These are phyloP conservation scores for Nymphaea colorata DNA, from an alignment of 164 flowering plant genomes.

Conservation along the genomic window DNA sequence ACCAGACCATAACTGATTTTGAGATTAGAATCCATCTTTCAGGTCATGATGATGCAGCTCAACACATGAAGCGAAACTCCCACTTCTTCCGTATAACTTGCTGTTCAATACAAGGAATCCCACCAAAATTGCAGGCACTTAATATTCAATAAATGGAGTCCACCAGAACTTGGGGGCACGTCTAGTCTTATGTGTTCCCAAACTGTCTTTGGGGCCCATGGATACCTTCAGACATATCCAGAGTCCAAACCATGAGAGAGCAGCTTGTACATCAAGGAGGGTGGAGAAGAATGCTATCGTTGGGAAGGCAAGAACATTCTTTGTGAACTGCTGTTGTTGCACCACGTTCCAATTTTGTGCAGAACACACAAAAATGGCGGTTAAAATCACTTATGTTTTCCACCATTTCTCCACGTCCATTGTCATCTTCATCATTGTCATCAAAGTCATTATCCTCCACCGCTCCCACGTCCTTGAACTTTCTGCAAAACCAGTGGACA, in stretches of 20 bases:
- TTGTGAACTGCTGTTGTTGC: slow-evolving; percentile 35
- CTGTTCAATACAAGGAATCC: too few species aligned
- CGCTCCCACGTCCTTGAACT: slow-evolving; percentile 5
- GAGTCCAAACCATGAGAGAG: background rate
- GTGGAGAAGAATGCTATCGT: background rate
- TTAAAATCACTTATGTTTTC: slow-evolving; percentile 7
- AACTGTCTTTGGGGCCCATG: background rate
- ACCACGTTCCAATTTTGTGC: slow-evolving; percentile 44
- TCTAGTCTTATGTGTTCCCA: background rate
- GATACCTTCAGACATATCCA: background rate
- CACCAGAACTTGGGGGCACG: background rate
- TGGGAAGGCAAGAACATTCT: slow-evolving; percentile 37
- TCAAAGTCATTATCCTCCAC: slow-evolving; percentile 18
- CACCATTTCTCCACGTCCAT: slow-evolving; percentile 11
- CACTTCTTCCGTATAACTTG: too few species aligned
- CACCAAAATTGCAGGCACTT: too few species aligned
- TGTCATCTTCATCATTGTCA: slow-evolving; percentile 10
- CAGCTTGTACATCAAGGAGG: background rate
- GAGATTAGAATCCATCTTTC: too few species aligned
- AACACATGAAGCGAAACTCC: too few species aligned
- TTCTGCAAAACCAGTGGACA: slow-evolving; percentile 12
- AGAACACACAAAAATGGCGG: slow-evolving; percentile 47
- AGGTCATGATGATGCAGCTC: too few species aligned
- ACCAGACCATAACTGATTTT: too few species aligned
- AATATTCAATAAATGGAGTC: too few species aligned